Evolutionary conservation across 1,139 yeast genomes (phyloP).

Genomic region (Zygosaccharomyces sapae): DNA sequence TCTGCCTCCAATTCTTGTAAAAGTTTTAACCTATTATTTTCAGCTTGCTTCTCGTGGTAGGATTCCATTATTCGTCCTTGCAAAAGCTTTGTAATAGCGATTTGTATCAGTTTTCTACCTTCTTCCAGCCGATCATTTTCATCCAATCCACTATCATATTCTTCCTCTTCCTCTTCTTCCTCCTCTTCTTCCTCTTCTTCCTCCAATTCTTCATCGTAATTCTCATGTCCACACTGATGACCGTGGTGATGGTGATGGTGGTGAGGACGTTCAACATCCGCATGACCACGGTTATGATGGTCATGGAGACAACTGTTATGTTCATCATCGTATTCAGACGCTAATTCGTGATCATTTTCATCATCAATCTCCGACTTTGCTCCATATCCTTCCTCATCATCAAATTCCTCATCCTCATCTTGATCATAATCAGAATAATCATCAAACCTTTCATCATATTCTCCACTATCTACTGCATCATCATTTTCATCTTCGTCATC

Average conservation of each 20-base stretch:
- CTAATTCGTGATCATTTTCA: slow-evolving; percentile 18
- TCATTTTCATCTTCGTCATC: slow-evolving; percentile 14
- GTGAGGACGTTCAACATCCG: slow-evolving; percentile 15
- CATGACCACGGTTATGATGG: slow-evolving; percentile 11
- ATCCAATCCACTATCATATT: slow-evolving; percentile 37
- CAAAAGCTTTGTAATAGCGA: slow-evolving; percentile 69
- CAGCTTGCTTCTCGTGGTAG: slow-evolving; percentile 74
- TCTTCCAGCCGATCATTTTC: slow-evolving; percentile 71
- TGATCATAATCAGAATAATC: slow-evolving; percentile 30
- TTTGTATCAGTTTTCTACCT: slow-evolving; percentile 69
- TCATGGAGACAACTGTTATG: slow-evolving; percentile 23
- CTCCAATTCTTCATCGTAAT: slow-evolving; percentile 30
- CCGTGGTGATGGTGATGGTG: slow-evolving; percentile 10
- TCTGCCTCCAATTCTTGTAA: slow-evolving; percentile 83
- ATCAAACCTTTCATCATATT: slow-evolving; percentile 20
- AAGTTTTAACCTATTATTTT: slow-evolving; percentile 67
- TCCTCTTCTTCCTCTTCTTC: slow-evolving; percentile 29
- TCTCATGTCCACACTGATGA: slow-evolving; percentile 22
- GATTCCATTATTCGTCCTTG: slow-evolving; percentile 70
- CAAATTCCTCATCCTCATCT: slow-evolving; percentile 17
- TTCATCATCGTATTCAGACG: slow-evolving; percentile 20
- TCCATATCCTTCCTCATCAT: slow-evolving; percentile 22
- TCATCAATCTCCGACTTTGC: slow-evolving; percentile 25
- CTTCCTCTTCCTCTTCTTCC: slow-evolving; percentile 38
- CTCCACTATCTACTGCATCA: slow-evolving; percentile 19